These are phyloP conservation scores for Cladosporium sp. DNA, from an alignment of 2,329 filamentous ascomycete genomes.

Conservation along the genomic window DNA sequence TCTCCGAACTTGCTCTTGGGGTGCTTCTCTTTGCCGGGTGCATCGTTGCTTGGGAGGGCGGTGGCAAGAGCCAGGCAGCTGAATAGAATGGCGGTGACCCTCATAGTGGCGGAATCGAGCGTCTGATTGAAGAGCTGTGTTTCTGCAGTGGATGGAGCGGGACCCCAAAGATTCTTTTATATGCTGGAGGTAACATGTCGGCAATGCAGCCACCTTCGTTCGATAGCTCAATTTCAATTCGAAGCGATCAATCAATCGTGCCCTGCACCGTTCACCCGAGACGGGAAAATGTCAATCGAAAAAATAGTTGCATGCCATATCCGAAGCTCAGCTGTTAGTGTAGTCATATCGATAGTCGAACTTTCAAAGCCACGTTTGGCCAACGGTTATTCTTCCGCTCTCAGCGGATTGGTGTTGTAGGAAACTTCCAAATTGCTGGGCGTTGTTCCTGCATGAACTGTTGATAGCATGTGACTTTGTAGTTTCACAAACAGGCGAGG, in stretches of 20 bases:
- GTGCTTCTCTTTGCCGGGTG: conserved; percentile 10
- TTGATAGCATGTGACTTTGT: not conserved
- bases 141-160: too few relatives aligned
- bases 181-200: not conserved
- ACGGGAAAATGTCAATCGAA: conserved; percentile 3
- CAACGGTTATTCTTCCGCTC: not conserved
- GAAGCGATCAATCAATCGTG: not conserved
- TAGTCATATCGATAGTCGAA: too few relatives aligned
- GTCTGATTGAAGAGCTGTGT: not conserved
- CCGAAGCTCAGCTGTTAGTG: too few relatives aligned
- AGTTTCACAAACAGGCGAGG: not conserved
- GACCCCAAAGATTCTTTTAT: not conserved
- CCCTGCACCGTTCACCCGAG: not conserved
- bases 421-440: not conserved
- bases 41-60: conserved; percentile 5
- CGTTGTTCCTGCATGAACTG: conserved; percentile 9
- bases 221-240: not conserved
- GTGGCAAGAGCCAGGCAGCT: conserved; percentile 12
- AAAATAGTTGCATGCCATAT: too few relatives aligned
- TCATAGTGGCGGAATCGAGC: conserved; percentile 7
- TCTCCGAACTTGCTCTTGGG: conserved; percentile 13
- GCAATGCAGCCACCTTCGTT: not conserved
- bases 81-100: conserved; percentile 13
- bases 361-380: not conserved
- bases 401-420: not conserved